Evolutionary conservation across 257 asterid genomes (phyloP).

Genomic region (Avicennia marina): DNA sequence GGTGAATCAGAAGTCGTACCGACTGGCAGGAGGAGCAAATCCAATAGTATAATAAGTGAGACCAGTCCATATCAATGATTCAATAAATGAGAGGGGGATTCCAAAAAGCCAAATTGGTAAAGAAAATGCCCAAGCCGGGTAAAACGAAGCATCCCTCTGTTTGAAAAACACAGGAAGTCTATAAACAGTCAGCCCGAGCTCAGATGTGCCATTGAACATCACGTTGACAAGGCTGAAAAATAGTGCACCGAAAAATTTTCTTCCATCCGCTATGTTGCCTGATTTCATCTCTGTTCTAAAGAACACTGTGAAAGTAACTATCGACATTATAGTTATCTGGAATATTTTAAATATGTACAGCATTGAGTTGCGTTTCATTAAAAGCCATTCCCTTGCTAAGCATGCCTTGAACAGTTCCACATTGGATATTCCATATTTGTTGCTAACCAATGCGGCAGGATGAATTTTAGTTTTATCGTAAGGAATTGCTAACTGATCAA

Average conservation of each 20-base stretch:
- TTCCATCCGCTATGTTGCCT: constrained; percentile 54
- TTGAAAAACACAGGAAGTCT: constrained; percentile 71
- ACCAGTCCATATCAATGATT: constrained; percentile 59
- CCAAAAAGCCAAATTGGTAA: constrained; percentile 68
- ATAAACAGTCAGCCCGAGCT: constrained; percentile 61
- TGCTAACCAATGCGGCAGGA: constrained; percentile 63
- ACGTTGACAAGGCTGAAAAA: constrained; percentile 66
- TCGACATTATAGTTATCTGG: constrained; percentile 65
- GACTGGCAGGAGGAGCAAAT: constrained; percentile 61
- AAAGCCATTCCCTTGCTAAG: constrained; percentile 56
- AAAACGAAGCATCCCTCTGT: constrained; percentile 58
- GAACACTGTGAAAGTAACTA: constrained; percentile 66
- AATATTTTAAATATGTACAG: constrained; percentile 64
- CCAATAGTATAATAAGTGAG: constrained; percentile 73
- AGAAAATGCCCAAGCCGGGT: constrained; percentile 75
- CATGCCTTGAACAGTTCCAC: constrained; percentile 59
- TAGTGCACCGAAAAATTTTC: constrained; percentile 59
- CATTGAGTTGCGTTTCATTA: constrained; percentile 59
- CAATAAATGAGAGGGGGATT: constrained; percentile 54
- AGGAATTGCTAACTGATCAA: constrained; percentile 36
- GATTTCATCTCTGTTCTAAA: constrained; percentile 58
- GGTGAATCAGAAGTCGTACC: constrained; percentile 25
- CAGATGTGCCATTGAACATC: constrained; percentile 73
- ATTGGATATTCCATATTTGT: constrained; percentile 60
- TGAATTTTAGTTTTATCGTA: constrained; percentile 51